Evolutionary conservation across 345 rosid genomes (phyloP).

Genomic region (Dovyalis caffra): DNA sequence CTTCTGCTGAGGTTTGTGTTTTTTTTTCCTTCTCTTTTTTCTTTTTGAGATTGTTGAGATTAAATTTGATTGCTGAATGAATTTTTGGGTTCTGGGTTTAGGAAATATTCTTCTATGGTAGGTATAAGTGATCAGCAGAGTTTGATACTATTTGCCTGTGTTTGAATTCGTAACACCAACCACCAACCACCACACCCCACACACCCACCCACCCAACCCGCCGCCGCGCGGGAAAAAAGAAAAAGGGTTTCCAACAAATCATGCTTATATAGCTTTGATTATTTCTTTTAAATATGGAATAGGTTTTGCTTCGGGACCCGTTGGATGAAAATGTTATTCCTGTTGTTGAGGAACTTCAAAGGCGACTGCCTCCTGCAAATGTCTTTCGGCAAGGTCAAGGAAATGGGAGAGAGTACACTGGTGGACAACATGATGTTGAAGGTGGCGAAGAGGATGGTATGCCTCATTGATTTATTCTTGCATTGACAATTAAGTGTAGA

Average conservation of each 20-base stretch:
- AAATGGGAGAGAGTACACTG: constrained; percentile 44
- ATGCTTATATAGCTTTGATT: constrained; percentile 6
- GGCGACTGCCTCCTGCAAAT: constrained; percentile 56
- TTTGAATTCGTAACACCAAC: background rate
- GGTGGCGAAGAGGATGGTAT: constrained; percentile 89
- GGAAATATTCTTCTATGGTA: background rate
- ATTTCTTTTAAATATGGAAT: background rate
- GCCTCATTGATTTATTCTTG: constrained; percentile 5
- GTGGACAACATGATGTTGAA: constrained; percentile 59
- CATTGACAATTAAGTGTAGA: background rate
- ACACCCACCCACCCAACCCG: no score
- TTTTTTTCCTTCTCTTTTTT: background rate
- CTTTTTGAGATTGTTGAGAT: background rate
- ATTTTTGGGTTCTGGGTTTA: background rate
- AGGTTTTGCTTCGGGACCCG: constrained; percentile 93
- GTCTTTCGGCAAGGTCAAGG: constrained; percentile 40
- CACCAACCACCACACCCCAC: no score
- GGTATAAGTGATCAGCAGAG: background rate
- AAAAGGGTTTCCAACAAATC: background rate
- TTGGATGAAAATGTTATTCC: constrained; percentile 77
- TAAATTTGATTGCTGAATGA: background rate
- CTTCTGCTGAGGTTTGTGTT: constrained; percentile 80
- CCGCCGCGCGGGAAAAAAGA: no score
- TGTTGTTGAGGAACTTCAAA: constrained; percentile 83
- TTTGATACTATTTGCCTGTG: background rate